These are phyloP conservation scores for Persicaria tinctoria DNA, from an alignment of 148 eudicot genomes.

Conservation along the genomic window DNA sequence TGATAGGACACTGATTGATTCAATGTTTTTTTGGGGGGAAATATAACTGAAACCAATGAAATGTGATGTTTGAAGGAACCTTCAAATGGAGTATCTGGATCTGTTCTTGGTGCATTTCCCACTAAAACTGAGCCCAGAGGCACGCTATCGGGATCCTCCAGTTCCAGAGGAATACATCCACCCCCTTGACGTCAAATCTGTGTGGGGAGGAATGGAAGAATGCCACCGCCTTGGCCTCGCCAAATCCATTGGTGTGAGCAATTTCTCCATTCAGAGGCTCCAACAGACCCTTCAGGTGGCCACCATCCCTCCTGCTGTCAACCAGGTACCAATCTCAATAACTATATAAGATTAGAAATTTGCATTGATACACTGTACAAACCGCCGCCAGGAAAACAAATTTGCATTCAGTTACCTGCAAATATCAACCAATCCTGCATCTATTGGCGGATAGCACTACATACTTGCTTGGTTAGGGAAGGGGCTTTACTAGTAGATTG, in stretches of 20 bases:
- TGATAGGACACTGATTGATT: background rate
- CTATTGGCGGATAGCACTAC: too few relatives aligned
- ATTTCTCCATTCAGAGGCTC: conserved; percentile 16
- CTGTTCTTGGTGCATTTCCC: conserved; percentile 30
- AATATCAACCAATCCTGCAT: too few relatives aligned
- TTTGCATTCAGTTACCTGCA: too few relatives aligned
- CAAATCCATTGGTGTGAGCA: conserved; percentile 22
- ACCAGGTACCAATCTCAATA: conserved; percentile 10
- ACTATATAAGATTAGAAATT: background rate
- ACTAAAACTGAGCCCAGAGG: conserved; percentile 21
- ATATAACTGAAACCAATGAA: background rate
- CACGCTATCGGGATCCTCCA: conserved; percentile 7
- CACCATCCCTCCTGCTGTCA: conserved; percentile 21
- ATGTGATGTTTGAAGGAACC: conserved; percentile 17
- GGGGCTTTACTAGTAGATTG: too few relatives aligned
- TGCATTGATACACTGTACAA: background rate
- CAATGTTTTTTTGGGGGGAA: background rate
- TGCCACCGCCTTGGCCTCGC: conserved; percentile 20
- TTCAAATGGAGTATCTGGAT: conserved; percentile 30
- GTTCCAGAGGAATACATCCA: conserved; percentile 22
- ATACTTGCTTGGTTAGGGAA: too few relatives aligned
- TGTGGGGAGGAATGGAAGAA: conserved; percentile 27
- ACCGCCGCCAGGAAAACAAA: background rate
- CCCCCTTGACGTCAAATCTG: conserved; percentile 21
- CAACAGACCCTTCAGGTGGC: conserved; percentile 8